These are phyloP conservation scores for Andalucia godoyi DNA, from an alignment of 78 protist genomes.

Conservation along the genomic window DNA sequence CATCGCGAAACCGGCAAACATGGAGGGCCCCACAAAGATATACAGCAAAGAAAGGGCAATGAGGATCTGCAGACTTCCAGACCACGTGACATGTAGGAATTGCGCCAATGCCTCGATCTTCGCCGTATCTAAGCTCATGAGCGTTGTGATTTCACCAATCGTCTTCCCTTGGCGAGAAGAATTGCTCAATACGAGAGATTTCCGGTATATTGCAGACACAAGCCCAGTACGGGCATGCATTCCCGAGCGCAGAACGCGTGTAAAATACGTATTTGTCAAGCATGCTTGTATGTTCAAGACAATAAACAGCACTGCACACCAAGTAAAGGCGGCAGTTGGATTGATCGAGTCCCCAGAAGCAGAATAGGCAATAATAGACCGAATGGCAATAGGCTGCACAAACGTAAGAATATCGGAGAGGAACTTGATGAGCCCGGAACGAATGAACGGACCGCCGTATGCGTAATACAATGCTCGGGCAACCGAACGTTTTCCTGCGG, in stretches of 20 bases:
- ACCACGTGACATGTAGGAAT: conserved; percentile 44
- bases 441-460: too few species aligned
- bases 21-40: conserved; percentile 21
- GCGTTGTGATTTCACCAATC: conserved; percentile 55
- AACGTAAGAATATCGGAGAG: too few species aligned
- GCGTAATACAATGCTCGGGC: too few species aligned
- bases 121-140: conserved; percentile 66
- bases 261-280: conserved; percentile 2
- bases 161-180: neutral
- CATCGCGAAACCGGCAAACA: conserved; percentile 46
- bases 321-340: too few species aligned
- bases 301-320: neutral
- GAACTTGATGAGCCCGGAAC: too few species aligned
- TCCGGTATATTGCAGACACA: neutral
- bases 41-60: conserved; percentile 27
- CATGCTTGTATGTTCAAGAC: neutral
- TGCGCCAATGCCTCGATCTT: conserved; percentile 29
- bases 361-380: too few species aligned
- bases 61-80: conserved; percentile 36
- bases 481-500: too few species aligned
- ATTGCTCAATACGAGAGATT: conserved; percentile 4
- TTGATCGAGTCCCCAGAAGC: too few species aligned
- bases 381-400: too few species aligned
- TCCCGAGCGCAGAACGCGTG: neutral
- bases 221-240: neutral